Evolutionary conservation across 257 asterid genomes (phyloP).

Genomic region (Solanum piurae): DNA sequence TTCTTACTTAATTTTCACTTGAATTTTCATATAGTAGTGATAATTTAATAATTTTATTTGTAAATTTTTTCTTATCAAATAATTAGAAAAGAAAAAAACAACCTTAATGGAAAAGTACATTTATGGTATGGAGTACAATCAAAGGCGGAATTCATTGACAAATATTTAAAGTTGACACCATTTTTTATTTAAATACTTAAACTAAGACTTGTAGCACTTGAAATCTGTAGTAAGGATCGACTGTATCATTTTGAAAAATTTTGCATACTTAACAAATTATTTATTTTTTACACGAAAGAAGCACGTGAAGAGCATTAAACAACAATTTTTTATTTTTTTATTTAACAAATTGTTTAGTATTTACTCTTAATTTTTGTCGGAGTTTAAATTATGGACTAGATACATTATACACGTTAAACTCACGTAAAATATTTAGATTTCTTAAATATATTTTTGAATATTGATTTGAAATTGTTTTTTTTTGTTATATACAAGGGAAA

Average conservation of each 20-base stretch:
- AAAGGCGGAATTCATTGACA: too few relatives aligned
- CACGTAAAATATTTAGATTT: neutral
- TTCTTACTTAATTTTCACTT: neutral
- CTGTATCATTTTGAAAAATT: neutral
- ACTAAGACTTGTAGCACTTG: neutral
- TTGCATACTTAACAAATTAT: neutral
- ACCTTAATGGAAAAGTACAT: too few relatives aligned
- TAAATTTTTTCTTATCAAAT: neutral
- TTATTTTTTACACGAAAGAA: too few relatives aligned
- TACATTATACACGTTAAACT: neutral
- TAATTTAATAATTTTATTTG: neutral
- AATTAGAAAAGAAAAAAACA: neutral
- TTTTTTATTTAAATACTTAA: too few relatives aligned
- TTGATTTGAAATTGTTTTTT: neutral
- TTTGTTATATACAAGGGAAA: too few relatives aligned
- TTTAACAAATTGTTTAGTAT: neutral
- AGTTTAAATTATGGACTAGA: neutral
- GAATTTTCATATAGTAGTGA: neutral
- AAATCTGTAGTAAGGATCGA: neutral
- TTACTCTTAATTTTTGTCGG: accelerated
- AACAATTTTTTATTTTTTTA: too few relatives aligned
- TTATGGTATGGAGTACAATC: neutral
- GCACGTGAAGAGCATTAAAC: neutral
- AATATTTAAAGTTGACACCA: too few relatives aligned
- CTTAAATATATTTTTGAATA: neutral